These are phyloP conservation scores for Medicago arabica DNA, from an alignment of 306 rosid species.

Conservation along the genomic window DNA sequence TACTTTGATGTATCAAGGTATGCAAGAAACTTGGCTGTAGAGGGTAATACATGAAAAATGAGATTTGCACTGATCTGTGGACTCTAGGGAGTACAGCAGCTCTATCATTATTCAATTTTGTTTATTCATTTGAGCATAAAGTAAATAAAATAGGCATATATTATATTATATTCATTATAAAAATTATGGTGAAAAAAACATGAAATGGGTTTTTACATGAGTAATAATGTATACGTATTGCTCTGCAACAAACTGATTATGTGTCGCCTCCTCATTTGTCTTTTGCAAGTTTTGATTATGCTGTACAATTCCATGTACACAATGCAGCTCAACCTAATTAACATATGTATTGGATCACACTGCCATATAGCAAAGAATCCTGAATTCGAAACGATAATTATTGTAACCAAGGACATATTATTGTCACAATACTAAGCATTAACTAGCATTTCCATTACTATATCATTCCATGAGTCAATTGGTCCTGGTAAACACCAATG, in stretches of 20 bases:
- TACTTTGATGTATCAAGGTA: not conserved
- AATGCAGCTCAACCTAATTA: constrained; percentile 11
- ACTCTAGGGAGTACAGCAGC: not conserved
- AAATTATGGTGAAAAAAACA: constrained; percentile 1
- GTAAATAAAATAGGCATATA: not conserved
- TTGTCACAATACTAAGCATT: constrained; percentile 41
- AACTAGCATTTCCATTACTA: constrained; percentile 73
- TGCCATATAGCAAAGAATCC: constrained; percentile 16
- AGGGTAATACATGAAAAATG: not conserved
- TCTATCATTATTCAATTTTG: not conserved
- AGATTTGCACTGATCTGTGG: constrained; percentile 6
- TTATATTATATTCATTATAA: not conserved
- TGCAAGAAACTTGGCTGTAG: not conserved
- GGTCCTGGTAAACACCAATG: constrained; percentile 93
- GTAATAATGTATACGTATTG: not conserved
- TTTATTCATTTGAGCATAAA: not conserved
- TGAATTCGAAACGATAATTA: constrained; percentile 8
- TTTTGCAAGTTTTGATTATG: constrained; percentile 38
- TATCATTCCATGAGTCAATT: constrained; percentile 89
- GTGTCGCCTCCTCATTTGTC: not conserved
- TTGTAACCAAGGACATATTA: constrained; percentile 18
- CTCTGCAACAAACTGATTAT: constrained; percentile 17
- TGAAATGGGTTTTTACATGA: constrained; percentile 8
- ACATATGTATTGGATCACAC: not conserved
- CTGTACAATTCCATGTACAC: constrained; percentile 42